Evolutionary conservation across 2,329 filamentous ascomycete species (phyloP).

Genomic region (Amauroascus verrucosus): DNA sequence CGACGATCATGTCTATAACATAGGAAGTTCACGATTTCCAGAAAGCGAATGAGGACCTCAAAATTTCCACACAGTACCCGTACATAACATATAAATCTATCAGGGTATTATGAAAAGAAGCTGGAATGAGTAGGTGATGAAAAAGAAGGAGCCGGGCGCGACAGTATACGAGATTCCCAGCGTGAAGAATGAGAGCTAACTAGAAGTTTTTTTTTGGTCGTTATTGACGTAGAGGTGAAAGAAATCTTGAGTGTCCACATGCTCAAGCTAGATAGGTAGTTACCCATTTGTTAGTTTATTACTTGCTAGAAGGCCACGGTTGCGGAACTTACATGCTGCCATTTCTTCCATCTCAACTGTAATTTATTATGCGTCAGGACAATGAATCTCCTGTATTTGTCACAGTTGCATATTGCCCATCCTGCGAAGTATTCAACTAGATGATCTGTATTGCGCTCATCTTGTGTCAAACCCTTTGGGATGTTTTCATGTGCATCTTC

Average conservation of each 20-base stretch:
- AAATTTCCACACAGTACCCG: no score
- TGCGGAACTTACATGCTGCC: constrained; percentile 22
- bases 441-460: constrained; percentile 27
- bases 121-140: no score
- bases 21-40: no score
- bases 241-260: background rate
- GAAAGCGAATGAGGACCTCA: no score
- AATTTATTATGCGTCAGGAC: constrained; percentile 23
- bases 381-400: constrained; percentile 27
- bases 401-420: constrained; percentile 26
- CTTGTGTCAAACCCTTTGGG: constrained; percentile 22
- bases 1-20: no score
- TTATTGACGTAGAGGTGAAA: background rate
- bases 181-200: background rate
- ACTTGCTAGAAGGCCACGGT: background rate
- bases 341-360: constrained; percentile 23
- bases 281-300: background rate
- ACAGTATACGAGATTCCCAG: background rate
- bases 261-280: background rate
- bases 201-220: background rate
- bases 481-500: constrained; percentile 20
- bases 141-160: no score
- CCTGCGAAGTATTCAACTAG: constrained; percentile 33
- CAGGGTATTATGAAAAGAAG: no score
- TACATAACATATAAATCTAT: no score